Evolutionary conservation across 2,329 filamentous ascomycete species (phyloP).

Genomic region (Xylariaceae sp.): DNA sequence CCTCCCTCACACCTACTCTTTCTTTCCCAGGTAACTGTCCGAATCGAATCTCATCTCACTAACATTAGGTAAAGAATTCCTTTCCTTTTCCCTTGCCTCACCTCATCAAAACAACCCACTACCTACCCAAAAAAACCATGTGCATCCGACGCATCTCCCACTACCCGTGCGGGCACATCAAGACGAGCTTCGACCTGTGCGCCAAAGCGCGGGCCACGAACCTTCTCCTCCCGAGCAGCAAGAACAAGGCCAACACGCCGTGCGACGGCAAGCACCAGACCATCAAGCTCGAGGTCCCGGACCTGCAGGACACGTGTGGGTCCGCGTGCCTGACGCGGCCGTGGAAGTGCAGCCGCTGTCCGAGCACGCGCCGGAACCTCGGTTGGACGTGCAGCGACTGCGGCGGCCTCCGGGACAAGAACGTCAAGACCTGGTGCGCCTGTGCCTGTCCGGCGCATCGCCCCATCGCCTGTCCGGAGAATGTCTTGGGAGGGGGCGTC

Average conservation of each 20-base stretch:
- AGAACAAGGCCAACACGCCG: neutral
- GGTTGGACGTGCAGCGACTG: no score
- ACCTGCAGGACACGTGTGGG: constrained; percentile 21
- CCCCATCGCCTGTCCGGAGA: no score
- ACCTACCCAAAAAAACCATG: constrained; percentile 7
- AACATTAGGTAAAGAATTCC: no score
- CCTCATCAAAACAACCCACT: neutral
- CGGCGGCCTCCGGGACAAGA: no score
- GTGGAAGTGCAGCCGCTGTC: constrained; percentile 20
- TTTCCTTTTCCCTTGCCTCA: neutral
- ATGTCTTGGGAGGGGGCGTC: no score
- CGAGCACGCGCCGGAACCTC: no score
- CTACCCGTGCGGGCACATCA: constrained; percentile 25
- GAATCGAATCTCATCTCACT: no score
- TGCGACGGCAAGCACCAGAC: constrained; percentile 8
- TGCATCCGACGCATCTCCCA: constrained; percentile 12
- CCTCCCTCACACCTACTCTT: no score
- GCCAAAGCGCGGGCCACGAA: constrained; percentile 13
- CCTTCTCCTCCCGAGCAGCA: constrained; percentile 3
- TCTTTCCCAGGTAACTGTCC: no score
- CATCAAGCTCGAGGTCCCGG: neutral
- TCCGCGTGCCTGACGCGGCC: constrained; percentile 19
- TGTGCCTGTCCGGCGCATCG: no score
- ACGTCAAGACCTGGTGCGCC: no score
- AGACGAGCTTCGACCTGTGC: constrained; percentile 18